These are phyloP conservation scores for Metschnikowia lachancei DNA, from an alignment of 805 yeast genomes.

Conservation along the genomic window DNA sequence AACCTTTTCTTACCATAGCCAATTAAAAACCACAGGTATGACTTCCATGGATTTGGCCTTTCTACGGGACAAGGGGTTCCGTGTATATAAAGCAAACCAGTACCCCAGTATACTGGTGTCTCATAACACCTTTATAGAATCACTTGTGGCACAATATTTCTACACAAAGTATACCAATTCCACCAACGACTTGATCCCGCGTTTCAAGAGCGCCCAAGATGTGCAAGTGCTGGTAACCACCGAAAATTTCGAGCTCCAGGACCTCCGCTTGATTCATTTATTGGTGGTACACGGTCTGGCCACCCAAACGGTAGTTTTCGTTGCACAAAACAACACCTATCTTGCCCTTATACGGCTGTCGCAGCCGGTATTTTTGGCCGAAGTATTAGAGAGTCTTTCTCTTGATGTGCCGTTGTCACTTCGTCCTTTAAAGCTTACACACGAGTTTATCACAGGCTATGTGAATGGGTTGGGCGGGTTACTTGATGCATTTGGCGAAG, in stretches of 20 bases:
- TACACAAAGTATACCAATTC: conserved; percentile 13
- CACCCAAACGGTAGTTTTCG: conserved; percentile 11
- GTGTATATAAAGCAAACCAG: conserved; percentile 8
- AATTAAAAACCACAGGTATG: not conserved
- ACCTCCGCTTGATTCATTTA: conserved; percentile 5
- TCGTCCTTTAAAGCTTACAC: conserved; percentile 1
- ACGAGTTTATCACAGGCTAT: not conserved
- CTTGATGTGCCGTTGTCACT: conserved; percentile 11
- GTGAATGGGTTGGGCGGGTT: conserved; percentile 4
- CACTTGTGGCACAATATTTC: conserved; percentile 13
- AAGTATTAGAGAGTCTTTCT: conserved; percentile 15
- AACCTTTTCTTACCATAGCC: too few species aligned
- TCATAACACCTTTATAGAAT: conserved; percentile 4
- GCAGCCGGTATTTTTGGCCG: conserved; percentile 10
- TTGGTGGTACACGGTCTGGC: conserved; percentile 5
- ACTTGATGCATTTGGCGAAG: too few species aligned
- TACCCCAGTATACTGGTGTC: conserved; percentile 7
- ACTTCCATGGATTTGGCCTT: conserved; percentile 6
- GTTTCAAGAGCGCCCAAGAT: conserved; percentile 11
- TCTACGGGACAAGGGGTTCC: conserved; percentile 13
- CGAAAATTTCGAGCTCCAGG: not conserved
- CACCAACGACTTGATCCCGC: conserved; percentile 11
- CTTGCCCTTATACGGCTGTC: conserved; percentile 8
- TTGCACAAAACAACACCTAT: conserved; percentile 1
- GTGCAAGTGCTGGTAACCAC: conserved; percentile 4